Base-by-base conservation (phyloP, 306 rosid genomes). In the Aeschynomene evenia region DNA sequence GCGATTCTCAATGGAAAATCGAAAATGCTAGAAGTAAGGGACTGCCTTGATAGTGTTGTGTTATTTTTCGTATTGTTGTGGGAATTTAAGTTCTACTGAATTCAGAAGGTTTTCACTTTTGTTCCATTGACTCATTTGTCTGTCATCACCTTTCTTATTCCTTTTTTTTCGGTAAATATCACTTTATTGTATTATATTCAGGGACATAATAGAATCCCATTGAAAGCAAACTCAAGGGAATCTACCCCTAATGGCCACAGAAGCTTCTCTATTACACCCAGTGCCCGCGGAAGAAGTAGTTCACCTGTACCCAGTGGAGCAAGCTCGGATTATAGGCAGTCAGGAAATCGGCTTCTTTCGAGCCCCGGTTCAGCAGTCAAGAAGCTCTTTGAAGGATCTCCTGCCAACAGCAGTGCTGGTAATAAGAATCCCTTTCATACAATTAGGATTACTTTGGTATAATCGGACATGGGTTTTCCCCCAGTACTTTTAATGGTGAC, bases 1-100 rank as follows among this genome's bases (percentile, higher is more conserved):
- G 91, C 97, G 49, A 79, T 83, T 83, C 82, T 93, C 68, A 90
- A 86, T 67, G 94, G 91, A 51, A 88, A 81, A 51, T 48, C 77
- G 15, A 83, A 80, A 53, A 68, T 16, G 76, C 60, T 79, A 31
- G 92, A 89, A 77, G 96, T 89, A 79, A 70, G 96, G 84, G 70
- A 68, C 49, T 71, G 5, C 60, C n/a, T 37, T 33, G 14, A 16
- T 36, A 34, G 54, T 52, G 45, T 55, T 23, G 48, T 14, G 49
- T 49, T 55, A 56, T 55, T 42, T 40, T 23, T 16, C 15, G 11
- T 53, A 52, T 45, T 45, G 13, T 58, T 48, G 34, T 23, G 52
- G 36, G 33, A 57, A 66, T 66, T 46, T 55, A 16, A 18, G 15
- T 34, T 3, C 8, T 37, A 57, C 33, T 51, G 10, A 19, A 43